Evolutionary conservation across 805 yeast species (phyloP).

Genomic region (Candida manassasensis): DNA sequence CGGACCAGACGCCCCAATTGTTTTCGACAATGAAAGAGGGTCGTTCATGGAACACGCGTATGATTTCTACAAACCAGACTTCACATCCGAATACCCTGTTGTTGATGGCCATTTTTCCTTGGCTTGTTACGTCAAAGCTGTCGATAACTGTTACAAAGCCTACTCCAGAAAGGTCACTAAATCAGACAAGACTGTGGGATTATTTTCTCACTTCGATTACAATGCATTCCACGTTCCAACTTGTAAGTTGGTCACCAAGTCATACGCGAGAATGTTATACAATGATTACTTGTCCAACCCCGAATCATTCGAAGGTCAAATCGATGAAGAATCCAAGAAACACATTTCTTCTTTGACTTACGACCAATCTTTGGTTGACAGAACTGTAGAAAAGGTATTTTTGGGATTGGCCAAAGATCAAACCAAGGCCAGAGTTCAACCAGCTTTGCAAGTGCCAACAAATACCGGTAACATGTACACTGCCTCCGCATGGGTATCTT

Average conservation of each 20-base stretch:
- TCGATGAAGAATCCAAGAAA: slow-evolving; percentile 49
- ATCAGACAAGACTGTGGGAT: slow-evolving; percentile 54
- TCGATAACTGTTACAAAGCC: slow-evolving; percentile 78
- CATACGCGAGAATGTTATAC: slow-evolving; percentile 86
- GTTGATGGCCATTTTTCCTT: slow-evolving; percentile 97
- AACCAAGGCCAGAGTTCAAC: slow-evolving; percentile 64
- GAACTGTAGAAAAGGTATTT: slow-evolving; percentile 78
- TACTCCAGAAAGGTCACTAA: slow-evolving; percentile 70
- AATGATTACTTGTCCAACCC: slow-evolving; percentile 80
- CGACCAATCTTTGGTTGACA: slow-evolving; percentile 76
- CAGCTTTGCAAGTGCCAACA: slow-evolving; percentile 83
- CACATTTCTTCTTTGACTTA: slow-evolving; percentile 53
- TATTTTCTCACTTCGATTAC: slow-evolving; percentile 73
- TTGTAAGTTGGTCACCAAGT: slow-evolving; percentile 89
- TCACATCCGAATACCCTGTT: slow-evolving; percentile 91
- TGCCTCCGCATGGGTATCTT: slow-evolving; percentile 84
- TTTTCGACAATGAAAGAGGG: slow-evolving; percentile 84
- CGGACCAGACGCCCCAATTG: slow-evolving; percentile 98
- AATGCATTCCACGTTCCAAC: slow-evolving; percentile 98
- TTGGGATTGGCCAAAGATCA: slow-evolving; percentile 69
- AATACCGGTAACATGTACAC: slow-evolving; percentile 99
- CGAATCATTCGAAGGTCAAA: slow-evolving; percentile 40
- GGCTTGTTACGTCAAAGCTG: slow-evolving; percentile 88
- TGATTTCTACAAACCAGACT: slow-evolving; percentile 97
- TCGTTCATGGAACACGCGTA: slow-evolving; percentile 94